Evolutionary conservation across 345 rosid species (phyloP).

Genomic region (Populus davidiana): DNA sequence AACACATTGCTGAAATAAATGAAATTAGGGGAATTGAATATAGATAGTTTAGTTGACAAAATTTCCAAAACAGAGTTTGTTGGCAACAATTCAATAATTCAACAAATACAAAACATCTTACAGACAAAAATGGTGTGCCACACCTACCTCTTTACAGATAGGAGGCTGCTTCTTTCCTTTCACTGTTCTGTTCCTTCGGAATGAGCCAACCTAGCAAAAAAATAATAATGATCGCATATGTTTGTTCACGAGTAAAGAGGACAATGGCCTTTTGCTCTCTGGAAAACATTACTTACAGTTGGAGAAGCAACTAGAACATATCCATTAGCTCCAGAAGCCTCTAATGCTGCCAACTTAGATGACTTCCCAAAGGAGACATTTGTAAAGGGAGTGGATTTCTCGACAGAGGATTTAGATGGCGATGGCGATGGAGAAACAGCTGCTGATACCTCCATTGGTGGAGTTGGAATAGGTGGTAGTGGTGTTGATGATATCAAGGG

Average conservation of each 20-base stretch:
- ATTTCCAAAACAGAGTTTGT: neutral
- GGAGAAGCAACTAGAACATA: conserved; percentile 75
- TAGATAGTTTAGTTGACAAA: neutral
- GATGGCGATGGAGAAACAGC: conserved; percentile 43
- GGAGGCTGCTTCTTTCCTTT: conserved; percentile 81
- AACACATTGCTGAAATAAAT: neutral
- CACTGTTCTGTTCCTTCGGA: conserved; percentile 64
- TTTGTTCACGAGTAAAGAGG: neutral
- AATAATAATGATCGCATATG: neutral
- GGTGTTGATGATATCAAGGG: conserved; percentile 56
- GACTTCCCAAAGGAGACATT: conserved; percentile 64
- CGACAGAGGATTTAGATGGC: conserved; percentile 49
- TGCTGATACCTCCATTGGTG: conserved; percentile 63
- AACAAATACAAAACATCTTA: neutral
- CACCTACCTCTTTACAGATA: conserved; percentile 64
- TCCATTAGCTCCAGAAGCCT: conserved; percentile 66
- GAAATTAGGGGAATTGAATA: neutral
- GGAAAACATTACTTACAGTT: conserved; percentile 38
- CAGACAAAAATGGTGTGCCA: neutral
- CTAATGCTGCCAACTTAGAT: conserved; percentile 70
- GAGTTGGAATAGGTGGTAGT: conserved; percentile 79
- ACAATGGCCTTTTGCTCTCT: neutral
- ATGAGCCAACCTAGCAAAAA: conserved; percentile 62
- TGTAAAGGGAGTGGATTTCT: conserved; percentile 54
- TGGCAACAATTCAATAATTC: neutral